Conservation (phyloP, 148 eudicot genomes). For the Rhododendron kiyosumense region DNA sequence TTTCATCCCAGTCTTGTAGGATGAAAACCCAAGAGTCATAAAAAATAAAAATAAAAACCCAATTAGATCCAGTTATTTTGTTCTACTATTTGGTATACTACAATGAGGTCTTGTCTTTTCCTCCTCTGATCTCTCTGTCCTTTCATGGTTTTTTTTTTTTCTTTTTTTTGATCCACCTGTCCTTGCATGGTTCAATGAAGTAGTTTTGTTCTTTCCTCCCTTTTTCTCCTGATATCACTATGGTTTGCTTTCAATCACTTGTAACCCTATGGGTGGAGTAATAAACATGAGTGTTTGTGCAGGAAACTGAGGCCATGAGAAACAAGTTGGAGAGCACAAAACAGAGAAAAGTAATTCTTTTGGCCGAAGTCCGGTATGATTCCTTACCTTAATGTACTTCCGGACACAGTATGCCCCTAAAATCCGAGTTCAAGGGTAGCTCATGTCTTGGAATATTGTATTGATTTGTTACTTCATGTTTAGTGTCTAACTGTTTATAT, state of each 20-base stretch:
- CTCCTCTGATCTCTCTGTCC: not conserved
- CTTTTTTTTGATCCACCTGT: no score
- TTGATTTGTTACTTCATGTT: not conserved
- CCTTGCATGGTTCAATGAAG: not conserved
- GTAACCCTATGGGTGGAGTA: not conserved
- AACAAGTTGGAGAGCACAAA: constrained; percentile 31
- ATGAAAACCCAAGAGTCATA: not conserved
- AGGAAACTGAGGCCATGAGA: constrained; percentile 34
- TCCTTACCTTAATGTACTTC: not conserved
- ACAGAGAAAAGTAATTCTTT: constrained; percentile 31
- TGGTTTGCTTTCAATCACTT: not conserved
- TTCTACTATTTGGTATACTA: not conserved
- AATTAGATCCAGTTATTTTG: not conserved
- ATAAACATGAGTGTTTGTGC: constrained; percentile 3
- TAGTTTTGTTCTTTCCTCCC: not conserved
- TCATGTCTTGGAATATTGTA: not conserved
- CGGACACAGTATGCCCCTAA: not conserved
- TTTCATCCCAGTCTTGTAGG: not conserved
- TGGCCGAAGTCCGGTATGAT: constrained; percentile 41
- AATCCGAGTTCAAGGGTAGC: not conserved
- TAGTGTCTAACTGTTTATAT: not conserved
- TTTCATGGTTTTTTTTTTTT: not conserved
- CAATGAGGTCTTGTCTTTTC: not conserved
- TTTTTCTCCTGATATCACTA: not conserved
- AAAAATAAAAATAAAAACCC: not conserved